Evolutionary conservation across 1,139 yeast species (phyloP), one percentile per base, ranked within the genome.

Genomic region (Saccharomyces hybrid): DNA sequence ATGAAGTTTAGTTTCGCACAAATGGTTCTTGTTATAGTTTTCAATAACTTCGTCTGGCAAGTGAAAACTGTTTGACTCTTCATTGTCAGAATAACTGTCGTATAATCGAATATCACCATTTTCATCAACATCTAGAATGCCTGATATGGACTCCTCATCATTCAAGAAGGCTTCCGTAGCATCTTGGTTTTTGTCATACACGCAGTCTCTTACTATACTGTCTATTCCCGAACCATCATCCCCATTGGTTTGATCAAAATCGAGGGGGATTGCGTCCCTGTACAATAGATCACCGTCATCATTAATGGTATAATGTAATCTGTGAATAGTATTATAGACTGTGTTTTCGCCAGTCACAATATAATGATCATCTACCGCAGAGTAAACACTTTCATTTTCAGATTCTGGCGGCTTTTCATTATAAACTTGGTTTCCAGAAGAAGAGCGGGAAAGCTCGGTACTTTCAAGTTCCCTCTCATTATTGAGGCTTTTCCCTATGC

Each of bases 241-340:
- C 26, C 54, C 58, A 31, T 50, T 52, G 16, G 31, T 41, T 5
- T 44, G 16, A 9, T 25, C 23, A 28, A 30, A 4, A 5, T 30
- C 25, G 20, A 11, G 28, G 7, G 25, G 14, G n/a, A 32, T 11
- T 9, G 25, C 38, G 44, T 31, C 54, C 13, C 63, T 62, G 46
- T 62, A 65, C 32, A 57, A 64, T 44, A 58, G 63, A 48, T 61
- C 61, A 2, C 68, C 69, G 25, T 62, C 62, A 27, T 52, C 56
- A 26, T 59, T 66, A 13, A 64, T 56, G 14, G 34, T 56, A 51
- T 65, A 65, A 14, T 59, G 58, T 23, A 65, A 49, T 13, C 61
- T 65, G 44, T 60, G 63, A 27, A 60, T 51, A 3, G 54, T 54
- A 34, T 61, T 63, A 53, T 59, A 64, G 1, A 61, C 58, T 3